Evolutionary conservation across 768 basidiomycete genomes (phyloP).

Genomic region (Auricularia heimuer): DNA sequence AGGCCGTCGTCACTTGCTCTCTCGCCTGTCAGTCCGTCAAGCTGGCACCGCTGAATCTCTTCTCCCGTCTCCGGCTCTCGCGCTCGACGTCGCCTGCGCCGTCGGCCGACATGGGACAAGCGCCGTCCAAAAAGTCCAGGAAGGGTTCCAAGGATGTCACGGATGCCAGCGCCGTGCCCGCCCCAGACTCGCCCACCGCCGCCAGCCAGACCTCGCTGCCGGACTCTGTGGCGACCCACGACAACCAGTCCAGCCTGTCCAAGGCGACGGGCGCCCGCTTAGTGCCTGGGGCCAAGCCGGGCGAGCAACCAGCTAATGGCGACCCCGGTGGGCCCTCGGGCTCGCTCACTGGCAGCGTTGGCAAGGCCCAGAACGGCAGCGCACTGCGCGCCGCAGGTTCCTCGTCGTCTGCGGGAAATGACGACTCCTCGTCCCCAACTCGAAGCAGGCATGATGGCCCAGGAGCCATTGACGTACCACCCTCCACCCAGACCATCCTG

Average conservation of each 20-base stretch:
- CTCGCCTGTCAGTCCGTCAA: slow-evolving; percentile 24
- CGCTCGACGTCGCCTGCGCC: slow-evolving; percentile 61
- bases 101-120: slow-evolving; percentile 57
- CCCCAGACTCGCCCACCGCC: slow-evolving; percentile 28
- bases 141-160: slow-evolving; percentile 61
- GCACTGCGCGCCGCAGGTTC: background rate
- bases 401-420: background rate
- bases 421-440: slow-evolving; percentile 27
- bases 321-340: slow-evolving; percentile 2
- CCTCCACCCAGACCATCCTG: slow-evolving; percentile 77
- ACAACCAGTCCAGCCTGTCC: background rate
- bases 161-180: slow-evolving; percentile 26
- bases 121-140: slow-evolving; percentile 73
- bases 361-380: slow-evolving; percentile 5
- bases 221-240: background rate
- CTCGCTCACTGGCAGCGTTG: slow-evolving; percentile 1
- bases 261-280: slow-evolving; percentile 3
- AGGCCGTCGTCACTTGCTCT: background rate
- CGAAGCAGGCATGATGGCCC: slow-evolving; percentile 3
- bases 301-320: background rate
- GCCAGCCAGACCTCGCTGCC: slow-evolving; percentile 14
- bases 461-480: slow-evolving; percentile 17
- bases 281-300: background rate
- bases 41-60: slow-evolving; percentile 76
- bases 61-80: slow-evolving; percentile 15